These are phyloP conservation scores for Acidomyces sp. DNA, from an alignment of 495 filamentous ascomycete species.

Conservation along the genomic window DNA sequence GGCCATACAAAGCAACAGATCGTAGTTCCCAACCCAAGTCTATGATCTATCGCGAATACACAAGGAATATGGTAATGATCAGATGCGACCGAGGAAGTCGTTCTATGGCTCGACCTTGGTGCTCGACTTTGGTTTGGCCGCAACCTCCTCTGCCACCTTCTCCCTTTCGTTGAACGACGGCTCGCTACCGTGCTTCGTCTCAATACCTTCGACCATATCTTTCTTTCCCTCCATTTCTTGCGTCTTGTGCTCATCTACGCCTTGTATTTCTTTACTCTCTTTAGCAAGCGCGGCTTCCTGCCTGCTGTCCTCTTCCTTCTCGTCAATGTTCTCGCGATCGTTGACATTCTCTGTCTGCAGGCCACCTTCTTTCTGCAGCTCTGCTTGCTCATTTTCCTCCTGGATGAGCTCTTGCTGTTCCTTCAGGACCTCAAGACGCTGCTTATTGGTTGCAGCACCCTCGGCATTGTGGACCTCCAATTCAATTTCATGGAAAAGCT, in stretches of 20 bases:
- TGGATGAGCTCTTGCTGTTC: constrained; percentile 98
- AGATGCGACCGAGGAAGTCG: too few species aligned
- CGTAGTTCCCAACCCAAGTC: too few species aligned
- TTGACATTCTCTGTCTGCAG: constrained; percentile 42
- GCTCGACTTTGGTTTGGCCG: too few species aligned
- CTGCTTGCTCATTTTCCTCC: constrained; percentile 86
- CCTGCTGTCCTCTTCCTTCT: constrained; percentile 47
- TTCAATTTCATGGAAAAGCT: constrained; percentile 98
- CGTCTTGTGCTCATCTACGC: not conserved
- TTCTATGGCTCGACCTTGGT: too few species aligned
- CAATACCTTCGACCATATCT: constrained; percentile 3
- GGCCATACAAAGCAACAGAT: too few species aligned
- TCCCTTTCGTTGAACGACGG: too few species aligned
- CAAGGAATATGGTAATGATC: too few species aligned
- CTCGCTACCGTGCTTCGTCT: too few species aligned
- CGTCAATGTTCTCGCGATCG: constrained; percentile 72
- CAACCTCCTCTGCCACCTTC: not conserved
- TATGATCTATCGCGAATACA: too few species aligned
- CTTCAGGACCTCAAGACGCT: constrained; percentile 96
- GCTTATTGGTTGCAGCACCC: constrained; percentile 96
- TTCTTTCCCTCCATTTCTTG: constrained; percentile 3
- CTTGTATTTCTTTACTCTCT: not conserved
- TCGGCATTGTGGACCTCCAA: constrained; percentile 95
- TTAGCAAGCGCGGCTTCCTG: constrained; percentile 9
- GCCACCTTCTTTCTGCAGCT: constrained; percentile 49